Base-by-base conservation (phyloP, 176 grass and related monocot species). In the Rhipidocladum racemiflorum region DNA sequence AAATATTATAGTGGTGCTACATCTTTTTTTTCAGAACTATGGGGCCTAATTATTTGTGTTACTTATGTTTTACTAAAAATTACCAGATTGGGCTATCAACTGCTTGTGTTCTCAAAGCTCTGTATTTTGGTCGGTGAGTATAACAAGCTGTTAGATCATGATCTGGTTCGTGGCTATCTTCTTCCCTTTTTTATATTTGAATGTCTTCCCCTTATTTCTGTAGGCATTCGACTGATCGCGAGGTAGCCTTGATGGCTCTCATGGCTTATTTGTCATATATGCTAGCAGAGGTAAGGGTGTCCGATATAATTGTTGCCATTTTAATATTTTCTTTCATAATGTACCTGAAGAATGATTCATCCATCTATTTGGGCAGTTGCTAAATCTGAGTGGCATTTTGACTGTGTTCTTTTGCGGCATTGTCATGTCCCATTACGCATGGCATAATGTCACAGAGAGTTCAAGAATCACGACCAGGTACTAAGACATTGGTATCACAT, bases 211-310 rank as follows among this genome's bases (percentile, higher is more conserved):
- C 12, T 68, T 80, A 49, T 77, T 94, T 79, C 5, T 85, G 20
- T 36, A 97, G 95, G 75, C 95, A 97, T 78, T 97, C 92, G 2
- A 97, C 95, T 40, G 95, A 97, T 35, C 84, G 92, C 17, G 92
- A 97, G 88, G 88, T 97, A 72, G 92, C 95, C 21, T 70, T 94
- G 73, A 97, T 97, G 90, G 84, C 75, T 80, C 86, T 94, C 16
- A 97, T 97, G 95, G 92, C 95, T 49, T 97, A 97, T 74, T 85
- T 97, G 21, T 97, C 95, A 10, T 97, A 97, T 75, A 93, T 94
- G 88, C 53, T 97, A 49, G 92, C 95, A 78, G 95, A 97, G 82
- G 95, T 94, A 53, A 83, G 82, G 9, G 68, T 79, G 35, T 59
- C 6, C 4, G 14, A 57, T 23, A 8, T 25, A 42, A 21, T 23